These are phyloP conservation scores for Comarum palustre DNA, from an alignment of 306 rosid genomes.

Conservation along the genomic window DNA sequence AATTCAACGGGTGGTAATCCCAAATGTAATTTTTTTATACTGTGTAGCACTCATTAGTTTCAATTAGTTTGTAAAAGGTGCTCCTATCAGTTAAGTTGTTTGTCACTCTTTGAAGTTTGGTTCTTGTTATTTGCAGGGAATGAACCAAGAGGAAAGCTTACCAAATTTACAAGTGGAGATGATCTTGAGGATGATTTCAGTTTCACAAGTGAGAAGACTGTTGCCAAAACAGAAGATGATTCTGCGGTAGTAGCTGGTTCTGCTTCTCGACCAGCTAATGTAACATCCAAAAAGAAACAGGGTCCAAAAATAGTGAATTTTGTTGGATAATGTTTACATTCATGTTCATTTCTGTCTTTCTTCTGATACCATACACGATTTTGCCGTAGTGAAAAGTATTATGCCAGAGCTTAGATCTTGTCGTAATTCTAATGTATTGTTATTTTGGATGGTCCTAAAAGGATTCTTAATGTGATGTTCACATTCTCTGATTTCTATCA, in stretches of 20 bases:
- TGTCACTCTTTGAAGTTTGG: constrained; percentile 2
- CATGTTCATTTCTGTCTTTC: constrained; percentile 5
- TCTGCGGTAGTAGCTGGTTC: constrained; percentile 29
- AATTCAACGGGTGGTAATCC: constrained; percentile 27
- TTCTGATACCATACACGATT: neutral
- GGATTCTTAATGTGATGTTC: constrained; percentile 4
- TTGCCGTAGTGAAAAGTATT: neutral
- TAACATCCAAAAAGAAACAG: constrained; percentile 57
- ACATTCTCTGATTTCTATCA: neutral
- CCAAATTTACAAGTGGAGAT: constrained; percentile 71
- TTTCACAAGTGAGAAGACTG: constrained; percentile 30
- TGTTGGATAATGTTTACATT: constrained; percentile 29
- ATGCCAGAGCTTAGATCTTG: neutral
- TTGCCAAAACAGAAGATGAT: constrained; percentile 32
- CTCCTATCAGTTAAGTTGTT: neutral
- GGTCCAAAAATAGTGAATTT: constrained; percentile 75
- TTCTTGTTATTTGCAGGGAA: constrained; percentile 43
- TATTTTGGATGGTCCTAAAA: neutral
- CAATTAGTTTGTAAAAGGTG: neutral
- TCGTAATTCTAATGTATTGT: neutral
- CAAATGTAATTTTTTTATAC: constrained; percentile 37
- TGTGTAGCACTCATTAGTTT: neutral
- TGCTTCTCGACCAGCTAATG: constrained; percentile 18
- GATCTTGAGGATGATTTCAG: constrained; percentile 85
- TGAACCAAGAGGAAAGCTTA: constrained; percentile 43